phyloP scores from a whole-genome alignment of 2,329 filamentous ascomycete genomes.

The Berkeleyomyces rouxiae region DNA sequence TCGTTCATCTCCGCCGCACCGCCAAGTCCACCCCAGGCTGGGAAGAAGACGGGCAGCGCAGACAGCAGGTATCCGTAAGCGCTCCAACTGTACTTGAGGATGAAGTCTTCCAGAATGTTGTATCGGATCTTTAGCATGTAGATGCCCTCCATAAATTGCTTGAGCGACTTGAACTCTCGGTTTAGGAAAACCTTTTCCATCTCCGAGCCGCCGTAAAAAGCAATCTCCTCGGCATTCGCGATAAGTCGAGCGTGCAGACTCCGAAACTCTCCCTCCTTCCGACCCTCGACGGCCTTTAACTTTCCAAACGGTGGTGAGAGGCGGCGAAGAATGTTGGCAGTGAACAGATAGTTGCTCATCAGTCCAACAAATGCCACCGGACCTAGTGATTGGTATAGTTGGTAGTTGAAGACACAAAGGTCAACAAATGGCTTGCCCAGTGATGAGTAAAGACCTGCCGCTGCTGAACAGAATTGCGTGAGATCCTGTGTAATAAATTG shows the following conservation, averaged over 20 bases:
- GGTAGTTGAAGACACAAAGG: constrained; percentile 93
- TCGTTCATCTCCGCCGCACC: constrained; percentile 51
- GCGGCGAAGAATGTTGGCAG: constrained; percentile 72
- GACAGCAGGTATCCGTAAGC: constrained; percentile 91
- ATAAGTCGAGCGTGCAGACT: constrained; percentile 81
- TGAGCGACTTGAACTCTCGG: constrained; percentile 79
- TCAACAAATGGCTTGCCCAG: constrained; percentile 98
- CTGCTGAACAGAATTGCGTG: constrained; percentile 84
- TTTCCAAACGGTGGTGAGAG: constrained; percentile 94
- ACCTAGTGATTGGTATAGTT: constrained; percentile 80
- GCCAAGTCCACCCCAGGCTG: constrained; percentile 77
- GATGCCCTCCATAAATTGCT: constrained; percentile 95
- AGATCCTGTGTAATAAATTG: constrained; percentile 97
- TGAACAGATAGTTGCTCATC: constrained; percentile 83
- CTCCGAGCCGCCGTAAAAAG: constrained; percentile 89
- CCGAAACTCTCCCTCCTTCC: constrained; percentile 88
- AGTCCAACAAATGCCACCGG: constrained; percentile 75
- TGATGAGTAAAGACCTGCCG: constrained; percentile 85
- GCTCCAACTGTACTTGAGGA: constrained; percentile 97
- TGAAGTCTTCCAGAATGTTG: constrained; percentile 97
- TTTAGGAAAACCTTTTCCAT: constrained; percentile 91
- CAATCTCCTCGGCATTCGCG: constrained; percentile 92
- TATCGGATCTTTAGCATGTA: constrained; percentile 96
- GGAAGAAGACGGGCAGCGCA: constrained; percentile 83
- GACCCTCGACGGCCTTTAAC: constrained; percentile 86